These are phyloP conservation scores for Pichia sp. DNA, from an alignment of 1,139 yeast genomes.

Conservation along the genomic window DNA sequence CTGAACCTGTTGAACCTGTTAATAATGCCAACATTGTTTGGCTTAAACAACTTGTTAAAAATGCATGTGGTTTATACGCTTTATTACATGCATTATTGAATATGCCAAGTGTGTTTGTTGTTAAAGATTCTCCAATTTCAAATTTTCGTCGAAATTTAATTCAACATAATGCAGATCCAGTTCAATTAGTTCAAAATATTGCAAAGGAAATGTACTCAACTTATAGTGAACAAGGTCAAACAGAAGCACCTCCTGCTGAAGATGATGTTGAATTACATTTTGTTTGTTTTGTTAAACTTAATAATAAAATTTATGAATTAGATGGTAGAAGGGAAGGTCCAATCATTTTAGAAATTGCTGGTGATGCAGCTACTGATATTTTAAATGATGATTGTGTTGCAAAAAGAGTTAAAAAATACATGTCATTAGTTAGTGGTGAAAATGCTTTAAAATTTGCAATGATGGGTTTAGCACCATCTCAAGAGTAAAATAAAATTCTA, in stretches of 20 bases:
- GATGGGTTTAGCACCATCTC: slow-evolving; percentile 57
- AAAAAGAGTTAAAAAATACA: slow-evolving; percentile 57
- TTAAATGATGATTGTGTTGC: slow-evolving; percentile 46
- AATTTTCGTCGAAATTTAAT: slow-evolving; percentile 26
- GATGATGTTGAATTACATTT: slow-evolving; percentile 70
- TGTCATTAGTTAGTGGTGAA: slow-evolving; percentile 53
- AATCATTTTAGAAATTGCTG: slow-evolving; percentile 46
- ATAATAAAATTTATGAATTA: slow-evolving; percentile 64
- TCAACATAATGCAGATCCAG: slow-evolving; percentile 32
- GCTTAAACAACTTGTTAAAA: slow-evolving; percentile 79
- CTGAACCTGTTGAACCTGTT: slow-evolving; percentile 3
- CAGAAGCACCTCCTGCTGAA: slow-evolving; percentile 70
- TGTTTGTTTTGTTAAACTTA: slow-evolving; percentile 61
- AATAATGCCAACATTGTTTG: slow-evolving; percentile 39
- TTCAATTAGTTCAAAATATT: slow-evolving; percentile 47
- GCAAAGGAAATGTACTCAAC: slow-evolving; percentile 39
- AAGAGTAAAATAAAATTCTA: background rate
- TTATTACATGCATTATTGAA: slow-evolving; percentile 71
- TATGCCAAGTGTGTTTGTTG: slow-evolving; percentile 43
- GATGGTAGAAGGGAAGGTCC: slow-evolving; percentile 89
- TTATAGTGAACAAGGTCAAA: slow-evolving; percentile 65
- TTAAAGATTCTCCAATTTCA: slow-evolving; percentile 27
- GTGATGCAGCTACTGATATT: slow-evolving; percentile 36
- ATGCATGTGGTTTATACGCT: slow-evolving; percentile 93
- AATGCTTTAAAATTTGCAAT: slow-evolving; percentile 60